Conservation (phyloP, 2,329 filamentous ascomycete genomes). For the Tympanopsis confertula region DNA sequence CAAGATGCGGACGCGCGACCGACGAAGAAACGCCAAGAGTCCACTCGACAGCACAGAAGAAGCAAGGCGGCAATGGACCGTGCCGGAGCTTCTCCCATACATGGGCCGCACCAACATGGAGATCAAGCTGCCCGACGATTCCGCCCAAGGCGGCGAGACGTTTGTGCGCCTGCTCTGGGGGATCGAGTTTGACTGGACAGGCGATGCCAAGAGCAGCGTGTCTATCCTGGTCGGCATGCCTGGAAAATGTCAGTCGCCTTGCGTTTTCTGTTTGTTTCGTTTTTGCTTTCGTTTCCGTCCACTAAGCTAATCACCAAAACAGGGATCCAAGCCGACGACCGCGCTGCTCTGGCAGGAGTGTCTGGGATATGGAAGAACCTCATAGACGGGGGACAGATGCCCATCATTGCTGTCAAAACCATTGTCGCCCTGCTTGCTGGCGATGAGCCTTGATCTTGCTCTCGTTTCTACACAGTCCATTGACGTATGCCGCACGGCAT, state of each 20-base stretch:
- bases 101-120: constrained; percentile 3
- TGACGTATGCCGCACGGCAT: neutral
- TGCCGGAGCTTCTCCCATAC: constrained; percentile 26
- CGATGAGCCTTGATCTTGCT: constrained; percentile 13
- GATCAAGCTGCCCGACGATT: constrained; percentile 12
- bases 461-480: constrained; percentile 1
- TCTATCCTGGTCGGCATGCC: constrained; percentile 43
- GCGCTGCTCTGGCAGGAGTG: constrained; percentile 42
- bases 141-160: constrained; percentile 20
- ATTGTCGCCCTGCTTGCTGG: constrained; percentile 47
- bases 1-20: constrained; percentile 14
- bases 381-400: constrained; percentile 39
- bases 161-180: constrained; percentile 47
- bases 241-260: constrained; percentile 43
- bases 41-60: constrained; percentile 7
- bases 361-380: constrained; percentile 49
- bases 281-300: neutral
- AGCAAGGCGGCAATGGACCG: constrained; percentile 2
- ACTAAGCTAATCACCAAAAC: neutral
- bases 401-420: constrained; percentile 42
- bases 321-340: constrained; percentile 50
- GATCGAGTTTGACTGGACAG: constrained; percentile 61
- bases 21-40: constrained; percentile 1
- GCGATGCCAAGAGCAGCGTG: constrained; percentile 52
- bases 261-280: neutral